Evolutionary conservation across 169 alveolate species (phyloP), one percentile per base, ranked within the genome.

Genomic region (Eimeria zaria): DNA sequence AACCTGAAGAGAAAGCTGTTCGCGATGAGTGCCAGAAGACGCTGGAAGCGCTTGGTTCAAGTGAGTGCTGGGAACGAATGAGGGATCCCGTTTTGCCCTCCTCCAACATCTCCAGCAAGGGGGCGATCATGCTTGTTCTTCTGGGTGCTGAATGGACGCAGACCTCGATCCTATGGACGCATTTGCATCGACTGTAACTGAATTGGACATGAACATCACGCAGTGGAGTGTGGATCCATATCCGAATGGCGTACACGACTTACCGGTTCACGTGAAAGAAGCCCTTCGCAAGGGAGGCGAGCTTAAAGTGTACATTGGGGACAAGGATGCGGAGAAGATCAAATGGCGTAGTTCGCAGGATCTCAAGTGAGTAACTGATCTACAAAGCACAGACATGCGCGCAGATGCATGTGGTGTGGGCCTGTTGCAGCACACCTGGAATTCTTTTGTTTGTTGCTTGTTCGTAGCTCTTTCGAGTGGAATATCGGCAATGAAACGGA

Each of bases 201-300:
- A 89, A 51, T 46, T 91, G 30, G 97, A 95, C 97, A 98, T 98
- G 89, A 98, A 87, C 12, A 96, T 98, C 51, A 97, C 99, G 48
- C 99, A 98, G 88, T 98, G 99, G 99, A 98, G 98, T 95, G 99
- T 98, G 44, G 99, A 98, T 67, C 99, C 99, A 20, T 98, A 98
- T 85, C 99, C 99, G 39, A 98, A 98, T 95, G 99, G 99, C 64
- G 99, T 98, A 27, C 99, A 98, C 91, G 99, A 98, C 71, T 93
- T 98, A 60, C 98, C 99, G 18, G 98, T 98, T 44, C 96, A 97
- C 74, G 97, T 97, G 60, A 98, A 98, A 96, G 99, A 98, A 48
- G 93, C 98, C 30, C 97, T 98, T 58, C 98, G 99, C 51, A 98
- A 98, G 76, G 99, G 99, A 14, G 97, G 97, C 24, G 89, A 91